These are phyloP conservation scores for Tolypocladium tropicale DNA, from an alignment of 2,329 filamentous ascomycete genomes.

Conservation along the genomic window DNA sequence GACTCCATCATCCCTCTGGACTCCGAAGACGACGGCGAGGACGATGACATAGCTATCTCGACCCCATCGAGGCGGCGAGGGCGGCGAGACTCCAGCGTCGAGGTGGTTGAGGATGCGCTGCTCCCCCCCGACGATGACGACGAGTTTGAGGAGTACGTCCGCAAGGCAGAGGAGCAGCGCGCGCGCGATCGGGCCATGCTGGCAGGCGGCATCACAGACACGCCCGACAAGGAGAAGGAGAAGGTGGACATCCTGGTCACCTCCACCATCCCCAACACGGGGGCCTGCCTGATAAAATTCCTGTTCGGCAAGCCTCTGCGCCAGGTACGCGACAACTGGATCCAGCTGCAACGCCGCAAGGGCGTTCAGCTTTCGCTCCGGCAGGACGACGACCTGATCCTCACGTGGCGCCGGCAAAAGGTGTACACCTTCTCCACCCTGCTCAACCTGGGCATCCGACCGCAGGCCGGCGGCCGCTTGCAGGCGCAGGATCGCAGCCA, in stretches of 20 bases:
- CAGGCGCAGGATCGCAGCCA: slow-evolving; percentile 23
- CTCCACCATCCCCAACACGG: slow-evolving; percentile 53
- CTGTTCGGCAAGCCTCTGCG: slow-evolving; percentile 58
- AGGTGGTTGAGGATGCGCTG: slow-evolving; percentile 12
- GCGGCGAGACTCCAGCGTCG: slow-evolving; percentile 10
- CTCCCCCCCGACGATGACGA: slow-evolving; percentile 23
- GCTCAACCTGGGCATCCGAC: slow-evolving; percentile 51
- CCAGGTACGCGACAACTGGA: slow-evolving; percentile 61
- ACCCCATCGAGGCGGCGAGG: background rate
- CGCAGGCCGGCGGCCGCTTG: slow-evolving; percentile 29
- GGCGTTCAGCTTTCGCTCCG: slow-evolving; percentile 24
- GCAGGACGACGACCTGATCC: slow-evolving; percentile 47
- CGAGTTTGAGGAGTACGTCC: slow-evolving; percentile 35
- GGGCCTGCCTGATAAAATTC: slow-evolving; percentile 47
- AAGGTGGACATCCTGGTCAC: slow-evolving; percentile 35
- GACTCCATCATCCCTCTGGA: slow-evolving; percentile 19
- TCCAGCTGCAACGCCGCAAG: slow-evolving; percentile 44
- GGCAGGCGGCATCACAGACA: slow-evolving; percentile 4
- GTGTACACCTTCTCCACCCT: slow-evolving; percentile 71
- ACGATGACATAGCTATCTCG: slow-evolving; percentile 1
- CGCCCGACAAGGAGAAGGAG: slow-evolving; percentile 14
- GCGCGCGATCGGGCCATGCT: slow-evolving; percentile 15
- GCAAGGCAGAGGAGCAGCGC: slow-evolving; percentile 25
- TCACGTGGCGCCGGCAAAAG: slow-evolving; percentile 68
- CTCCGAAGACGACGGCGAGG: slow-evolving; percentile 17